Evolutionary conservation across 1,139 yeast species (phyloP).

Genomic region (Magnusiomyces tetraspermus): DNA sequence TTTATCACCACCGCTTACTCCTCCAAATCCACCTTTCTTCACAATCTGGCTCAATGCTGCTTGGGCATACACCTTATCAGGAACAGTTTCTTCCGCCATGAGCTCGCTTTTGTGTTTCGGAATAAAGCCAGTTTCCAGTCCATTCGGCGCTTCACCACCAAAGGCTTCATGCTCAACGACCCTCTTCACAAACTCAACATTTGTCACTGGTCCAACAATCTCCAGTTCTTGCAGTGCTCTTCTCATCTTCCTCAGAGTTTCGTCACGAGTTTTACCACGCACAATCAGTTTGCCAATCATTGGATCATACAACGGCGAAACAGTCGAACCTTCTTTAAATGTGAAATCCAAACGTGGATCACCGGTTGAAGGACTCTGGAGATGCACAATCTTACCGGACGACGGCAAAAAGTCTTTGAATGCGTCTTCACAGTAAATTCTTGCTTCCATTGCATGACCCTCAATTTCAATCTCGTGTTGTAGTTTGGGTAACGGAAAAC

Average conservation of each 20-base stretch:
- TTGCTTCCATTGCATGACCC: conserved; percentile 32
- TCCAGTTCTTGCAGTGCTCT: conserved; percentile 28
- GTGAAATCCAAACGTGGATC: conserved; percentile 28
- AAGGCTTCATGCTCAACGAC: conserved; percentile 25
- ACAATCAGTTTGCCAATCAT: conserved; percentile 34
- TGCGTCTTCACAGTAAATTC: conserved; percentile 32
- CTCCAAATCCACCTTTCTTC: too few species aligned
- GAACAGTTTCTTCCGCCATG: conserved; percentile 17
- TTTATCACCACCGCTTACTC: too few species aligned
- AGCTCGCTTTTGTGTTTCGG: conserved; percentile 25
- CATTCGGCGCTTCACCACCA: conserved; percentile 26
- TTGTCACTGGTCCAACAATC: conserved; percentile 32
- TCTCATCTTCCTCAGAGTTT: conserved; percentile 28
- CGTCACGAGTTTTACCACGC: conserved; percentile 25
- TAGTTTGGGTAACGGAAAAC: conserved; percentile 35
- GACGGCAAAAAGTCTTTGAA: conserved; percentile 30
- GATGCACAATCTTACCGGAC: conserved; percentile 28
- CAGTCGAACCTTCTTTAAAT: conserved; percentile 26
- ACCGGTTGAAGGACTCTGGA: conserved; percentile 25
- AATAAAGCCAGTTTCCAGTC: conserved; percentile 31
- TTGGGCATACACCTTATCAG: conserved; percentile 26
- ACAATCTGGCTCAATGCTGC: conserved; percentile 26
- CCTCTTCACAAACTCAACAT: conserved; percentile 29
- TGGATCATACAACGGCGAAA: conserved; percentile 31
- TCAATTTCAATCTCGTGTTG: conserved; percentile 27